A percentile compares a stretch with the other conserved stretches of the same genome.
Conservation (phyloP, 306 rosid species). For the Cucumis melo region DNA sequence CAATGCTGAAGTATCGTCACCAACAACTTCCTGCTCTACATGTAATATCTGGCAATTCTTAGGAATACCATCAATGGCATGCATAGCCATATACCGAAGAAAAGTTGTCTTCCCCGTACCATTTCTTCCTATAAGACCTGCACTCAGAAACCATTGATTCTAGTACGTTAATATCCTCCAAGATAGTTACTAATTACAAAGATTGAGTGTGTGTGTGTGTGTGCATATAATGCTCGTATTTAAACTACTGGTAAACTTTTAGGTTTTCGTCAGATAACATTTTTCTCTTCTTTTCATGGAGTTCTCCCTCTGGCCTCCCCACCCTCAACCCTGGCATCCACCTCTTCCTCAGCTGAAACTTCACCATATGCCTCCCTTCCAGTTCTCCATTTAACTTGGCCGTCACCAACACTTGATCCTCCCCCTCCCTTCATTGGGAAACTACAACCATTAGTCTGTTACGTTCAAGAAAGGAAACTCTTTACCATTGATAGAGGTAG, state of each 20-base stretch:
- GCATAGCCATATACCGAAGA: constrained; percentile 96
- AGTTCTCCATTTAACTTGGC: background rate
- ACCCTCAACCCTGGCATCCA: background rate
- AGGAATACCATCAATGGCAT: constrained; percentile 96
- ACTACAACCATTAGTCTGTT: background rate
- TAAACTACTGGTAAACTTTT: background rate
- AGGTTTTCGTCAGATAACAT: background rate
- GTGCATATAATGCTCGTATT: background rate
- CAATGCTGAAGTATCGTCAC: constrained; percentile 74
- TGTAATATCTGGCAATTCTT: constrained; percentile 85
- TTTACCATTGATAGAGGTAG: background rate
- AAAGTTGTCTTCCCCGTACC: constrained; percentile 97
- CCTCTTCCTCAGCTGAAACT: background rate
- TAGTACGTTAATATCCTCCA: background rate
- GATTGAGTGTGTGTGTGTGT: background rate
- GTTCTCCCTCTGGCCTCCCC: background rate
- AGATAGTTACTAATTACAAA: background rate
- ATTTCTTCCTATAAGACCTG: constrained; percentile 93
- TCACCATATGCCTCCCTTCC: background rate
- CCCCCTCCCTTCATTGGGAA: background rate
- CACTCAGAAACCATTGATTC: constrained; percentile 3
- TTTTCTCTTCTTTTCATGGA: background rate
- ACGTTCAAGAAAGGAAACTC: background rate
- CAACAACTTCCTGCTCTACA: constrained; percentile 91
- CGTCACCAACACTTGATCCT: background rate